Conservation (phyloP, 352 stramenopile genomes). For the Globisporangium okanoganense region DNA sequence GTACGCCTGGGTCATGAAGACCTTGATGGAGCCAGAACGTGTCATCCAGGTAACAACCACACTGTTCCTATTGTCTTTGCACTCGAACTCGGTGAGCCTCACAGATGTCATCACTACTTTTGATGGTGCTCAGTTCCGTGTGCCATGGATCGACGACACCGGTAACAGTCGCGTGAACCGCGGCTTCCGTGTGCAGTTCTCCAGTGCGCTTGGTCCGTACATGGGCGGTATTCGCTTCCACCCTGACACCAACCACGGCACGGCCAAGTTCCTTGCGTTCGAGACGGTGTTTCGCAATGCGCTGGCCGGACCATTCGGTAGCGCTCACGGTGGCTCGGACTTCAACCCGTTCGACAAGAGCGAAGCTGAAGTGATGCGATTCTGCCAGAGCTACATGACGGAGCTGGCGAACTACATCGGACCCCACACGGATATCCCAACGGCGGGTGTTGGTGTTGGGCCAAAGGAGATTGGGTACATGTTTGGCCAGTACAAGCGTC, state of each 20-base stretch:
- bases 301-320: constrained; percentile 76
- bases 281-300: constrained; percentile 97
- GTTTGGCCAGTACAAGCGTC: constrained; percentile 98
- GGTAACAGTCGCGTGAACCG: constrained; percentile 95
- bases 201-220: constrained; percentile 88
- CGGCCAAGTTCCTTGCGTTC: constrained; percentile 91
- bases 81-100: not conserved
- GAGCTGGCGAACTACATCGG: constrained; percentile 98
- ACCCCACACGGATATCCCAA: constrained; percentile 93
- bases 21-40: constrained; percentile 95
- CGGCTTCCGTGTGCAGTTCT: constrained; percentile 98
- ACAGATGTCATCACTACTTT: not conserved
- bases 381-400: constrained; percentile 98
- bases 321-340: constrained; percentile 90
- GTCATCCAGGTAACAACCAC: constrained; percentile 57
- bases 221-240: constrained; percentile 96
- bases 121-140: constrained; percentile 83
- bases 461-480: constrained; percentile 95
- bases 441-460: constrained; percentile 93
- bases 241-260: constrained; percentile 85
- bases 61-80: not conserved
- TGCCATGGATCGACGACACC: constrained; percentile 96
- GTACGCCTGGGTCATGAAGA: constrained; percentile 90
- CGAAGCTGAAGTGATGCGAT: constrained; percentile 97
- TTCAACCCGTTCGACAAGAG: constrained; percentile 98